Evolutionary conservation across 176 grass and related monocot species (phyloP), one percentile per base, ranked within the genome.

Genomic region (Carex littledalei): DNA sequence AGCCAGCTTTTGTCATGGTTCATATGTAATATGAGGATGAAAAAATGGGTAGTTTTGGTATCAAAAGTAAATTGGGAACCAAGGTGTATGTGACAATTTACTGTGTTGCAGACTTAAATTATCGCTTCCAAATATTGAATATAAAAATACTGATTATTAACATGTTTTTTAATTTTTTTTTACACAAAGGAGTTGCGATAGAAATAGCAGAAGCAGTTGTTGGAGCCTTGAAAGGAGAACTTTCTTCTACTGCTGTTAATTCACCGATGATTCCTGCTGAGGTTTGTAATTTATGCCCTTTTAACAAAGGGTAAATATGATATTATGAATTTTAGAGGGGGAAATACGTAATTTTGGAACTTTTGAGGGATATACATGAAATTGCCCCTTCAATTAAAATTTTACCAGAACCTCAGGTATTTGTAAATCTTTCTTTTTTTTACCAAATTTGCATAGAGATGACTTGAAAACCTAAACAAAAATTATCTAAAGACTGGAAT

Each of bases 171-270:
- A 12, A 7, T 39, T 20, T 62, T 32, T 39, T 71, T 71, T 26
- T 35, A 61, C 26, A 97, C 89, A 91, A 97, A 92, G 94, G 91
- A 86, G 91, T 97, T 54, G 94, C 94, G 49, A 92, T 97, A 70
- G 91, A 97, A 90, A 94, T 94, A 62, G 94, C 94, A 62, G 94
- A 97, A 97, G 94, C 94, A 85, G 94, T 97, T 59, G 91, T 93
- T 85, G 94, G 94, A 85, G 94, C 94, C 89, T 60, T 97, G 67
- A 93, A 94, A 87, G 94, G 94, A 11, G 94, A 94, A 53, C 94
- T 97, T 87, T 89, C 94, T 53, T 91, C 91, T 84, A 93, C 94
- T 62, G 91, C 94, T 16, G 94, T 97, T 54, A 97, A 97, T 14
- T 91, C 94, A 41, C 94, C 94, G 20, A 97, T 93, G 94, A 89